Conservation (phyloP, 371 early-diverging fungal genomes). For the Nematocida major region DNA sequence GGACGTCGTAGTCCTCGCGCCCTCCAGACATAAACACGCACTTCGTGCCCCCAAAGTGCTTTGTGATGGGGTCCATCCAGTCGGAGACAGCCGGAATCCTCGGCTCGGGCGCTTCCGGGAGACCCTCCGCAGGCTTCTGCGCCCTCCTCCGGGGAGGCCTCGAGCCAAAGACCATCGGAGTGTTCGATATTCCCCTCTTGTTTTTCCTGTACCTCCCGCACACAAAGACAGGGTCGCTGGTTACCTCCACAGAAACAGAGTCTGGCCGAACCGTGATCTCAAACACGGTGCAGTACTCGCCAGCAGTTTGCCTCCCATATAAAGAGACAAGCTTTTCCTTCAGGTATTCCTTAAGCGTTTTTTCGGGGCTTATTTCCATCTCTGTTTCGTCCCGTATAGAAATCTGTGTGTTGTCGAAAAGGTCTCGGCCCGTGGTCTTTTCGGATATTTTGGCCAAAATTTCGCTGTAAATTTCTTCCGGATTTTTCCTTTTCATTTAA, state of each 20-base stretch:
- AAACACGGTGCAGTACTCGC: not conserved
- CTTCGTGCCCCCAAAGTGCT: constrained; percentile 18
- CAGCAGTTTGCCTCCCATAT: not conserved
- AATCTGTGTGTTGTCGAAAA: constrained; percentile 1
- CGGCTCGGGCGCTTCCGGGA: not conserved
- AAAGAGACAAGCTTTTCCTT: not conserved
- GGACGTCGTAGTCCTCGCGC: constrained; percentile 89
- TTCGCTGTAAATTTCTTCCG: not conserved
- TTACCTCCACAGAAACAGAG: not conserved
- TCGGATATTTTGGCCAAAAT: not conserved
- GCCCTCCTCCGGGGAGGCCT: not conserved
- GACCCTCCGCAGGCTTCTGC: not conserved
- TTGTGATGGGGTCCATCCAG: constrained; percentile 30
- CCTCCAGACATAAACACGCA: constrained; percentile 73
- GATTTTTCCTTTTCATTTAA: constrained; percentile 25
- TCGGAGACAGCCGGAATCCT: constrained; percentile 43
- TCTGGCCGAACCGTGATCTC: not conserved
- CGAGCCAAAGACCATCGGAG: constrained; percentile 12
- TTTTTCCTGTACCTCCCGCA: constrained; percentile 44
- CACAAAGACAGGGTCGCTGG: constrained; percentile 22
- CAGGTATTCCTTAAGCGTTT: constrained; percentile 4
- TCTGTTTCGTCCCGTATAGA: constrained; percentile 3
- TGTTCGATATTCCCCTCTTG: constrained; percentile 37
- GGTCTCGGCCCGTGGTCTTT: not conserved
- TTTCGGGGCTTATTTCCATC: not conserved